Evolutionary conservation across 306 rosid species (phyloP), one percentile per base, ranked within the genome.

Genomic region (Albizia julibrissin): DNA sequence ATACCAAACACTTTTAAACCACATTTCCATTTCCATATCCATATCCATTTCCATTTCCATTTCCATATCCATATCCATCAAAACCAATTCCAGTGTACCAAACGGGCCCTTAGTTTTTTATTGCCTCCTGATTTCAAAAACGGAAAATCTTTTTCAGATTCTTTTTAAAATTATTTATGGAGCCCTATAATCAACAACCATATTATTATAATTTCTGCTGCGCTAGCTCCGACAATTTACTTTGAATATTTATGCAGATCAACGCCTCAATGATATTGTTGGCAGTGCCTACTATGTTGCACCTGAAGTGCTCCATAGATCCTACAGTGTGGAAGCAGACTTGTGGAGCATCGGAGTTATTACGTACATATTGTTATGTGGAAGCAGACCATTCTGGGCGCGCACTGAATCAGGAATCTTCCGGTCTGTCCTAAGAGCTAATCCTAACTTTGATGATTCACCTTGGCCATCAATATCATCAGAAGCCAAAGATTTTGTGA

Each of bases 221-320:
- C 72, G 56, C 65, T 69, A 77, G 67, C 50, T 79, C 87, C 79
- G 87, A 79, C 83, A 64, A 26, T 76, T 77, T 85, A 81, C 76
- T 87, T 87, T 67, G 81, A 46, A 29, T 75, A 72, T 80, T 69
- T 84, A 62, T 89, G 91, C 92, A 95, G 99, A 95, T 14, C 93
- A 88, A 69, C 95, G 97, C 62, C 94, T 95, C 74, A 95, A 89
- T 66, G 99, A 95, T 85, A 94, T 95, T 79, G 99, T 95, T 83
- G 99, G 99, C 69, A 95, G 99, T 84, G 99, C 99, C 29, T 95
- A 95, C 87, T 95, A 93, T 59, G 99, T 95, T 82, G 98, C 99
- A 27, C 98, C 99, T 67, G 99, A 95, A 84, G 99, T 95, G 54
- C 90, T 95, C 80, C 97, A 95, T 88, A 92, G 98, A 90, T 93